Percentiles rank a stretch among this genome's conserved stretches.
Conservation (phyloP, 2,329 filamentous ascomycete genomes). For the Teratosphaeria viscida region DNA sequence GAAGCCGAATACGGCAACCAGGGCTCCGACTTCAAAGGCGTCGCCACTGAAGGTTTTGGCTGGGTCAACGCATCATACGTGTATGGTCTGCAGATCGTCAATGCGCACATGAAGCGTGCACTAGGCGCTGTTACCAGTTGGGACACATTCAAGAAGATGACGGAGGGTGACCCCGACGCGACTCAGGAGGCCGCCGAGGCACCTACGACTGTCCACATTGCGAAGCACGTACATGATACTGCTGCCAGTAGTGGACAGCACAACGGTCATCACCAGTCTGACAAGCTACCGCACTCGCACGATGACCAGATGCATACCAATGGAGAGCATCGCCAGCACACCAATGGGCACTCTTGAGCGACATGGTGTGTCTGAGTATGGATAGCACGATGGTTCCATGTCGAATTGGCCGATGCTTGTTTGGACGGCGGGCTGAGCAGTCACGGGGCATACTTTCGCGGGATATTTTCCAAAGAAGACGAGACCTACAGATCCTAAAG, state of each 20-base stretch:
- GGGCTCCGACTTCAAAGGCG: constrained; percentile 87
- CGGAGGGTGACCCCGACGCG: constrained; percentile 7
- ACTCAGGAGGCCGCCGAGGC: constrained; percentile 2
- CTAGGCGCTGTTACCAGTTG: constrained; percentile 81
- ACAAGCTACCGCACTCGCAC: background rate
- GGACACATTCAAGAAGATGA: constrained; percentile 63
- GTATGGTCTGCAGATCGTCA: constrained; percentile 80
- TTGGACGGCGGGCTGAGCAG: background rate
- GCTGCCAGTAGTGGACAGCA: background rate
- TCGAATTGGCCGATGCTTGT: background rate
- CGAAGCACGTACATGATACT: background rate
- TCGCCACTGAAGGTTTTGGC: constrained; percentile 91
- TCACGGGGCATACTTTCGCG: background rate
- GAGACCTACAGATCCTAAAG: background rate
- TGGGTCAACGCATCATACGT: constrained; percentile 99
- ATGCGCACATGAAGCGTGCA: constrained; percentile 78
- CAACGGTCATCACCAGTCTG: background rate
- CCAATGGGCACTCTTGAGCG: background rate
- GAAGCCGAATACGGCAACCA: constrained; percentile 98
- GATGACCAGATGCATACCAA: background rate
- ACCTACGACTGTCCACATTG: background rate
- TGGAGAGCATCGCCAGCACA: background rate
- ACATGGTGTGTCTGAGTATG: background rate
- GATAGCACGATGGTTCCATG: background rate
- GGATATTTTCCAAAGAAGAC: background rate